phyloP scores from a whole-genome alignment of 2,329 filamentous ascomycete genomes.

The Gnomoniopsis smithogilvyi region DNA sequence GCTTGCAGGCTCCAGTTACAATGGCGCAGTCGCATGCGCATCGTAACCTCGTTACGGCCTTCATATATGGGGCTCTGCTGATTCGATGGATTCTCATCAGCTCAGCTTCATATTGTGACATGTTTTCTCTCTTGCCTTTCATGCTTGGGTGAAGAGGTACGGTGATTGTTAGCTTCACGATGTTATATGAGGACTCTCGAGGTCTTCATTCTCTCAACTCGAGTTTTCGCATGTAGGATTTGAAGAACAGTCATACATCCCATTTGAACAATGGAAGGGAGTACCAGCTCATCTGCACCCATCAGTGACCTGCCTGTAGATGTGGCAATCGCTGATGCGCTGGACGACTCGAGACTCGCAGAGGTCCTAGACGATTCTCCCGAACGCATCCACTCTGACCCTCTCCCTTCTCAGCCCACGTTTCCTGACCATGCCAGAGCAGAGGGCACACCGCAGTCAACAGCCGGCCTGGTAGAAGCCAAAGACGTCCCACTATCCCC shows the following conservation, averaged over 20 bases:
- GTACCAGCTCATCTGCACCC: neutral
- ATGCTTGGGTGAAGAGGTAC: neutral
- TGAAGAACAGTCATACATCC: too few species aligned
- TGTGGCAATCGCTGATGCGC: neutral
- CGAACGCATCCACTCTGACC: conserved; percentile 11
- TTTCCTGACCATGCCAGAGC: neutral
- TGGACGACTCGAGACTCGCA: conserved; percentile 11
- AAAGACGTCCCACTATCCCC: conserved; percentile 7
- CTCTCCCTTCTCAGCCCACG: conserved; percentile 2
- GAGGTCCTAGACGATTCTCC: conserved; percentile 3
- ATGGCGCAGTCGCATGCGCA: neutral
- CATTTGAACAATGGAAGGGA: too few species aligned
- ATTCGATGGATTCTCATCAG: neutral
- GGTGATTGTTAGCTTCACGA: neutral
- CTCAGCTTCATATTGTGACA: neutral
- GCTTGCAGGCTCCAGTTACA: conserved; percentile 1
- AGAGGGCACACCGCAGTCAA: neutral
- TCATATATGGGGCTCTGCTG: neutral
- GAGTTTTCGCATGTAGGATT: too few species aligned
- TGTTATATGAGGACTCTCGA: neutral
- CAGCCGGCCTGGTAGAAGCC: neutral
- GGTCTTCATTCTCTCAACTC: too few species aligned
- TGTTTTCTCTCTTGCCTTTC: neutral
- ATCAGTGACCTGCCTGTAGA: neutral
- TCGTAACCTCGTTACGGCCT: neutral